phyloP scores from a whole-genome alignment of 2,329 filamentous ascomycete species.

The Fusarium sp. region DNA sequence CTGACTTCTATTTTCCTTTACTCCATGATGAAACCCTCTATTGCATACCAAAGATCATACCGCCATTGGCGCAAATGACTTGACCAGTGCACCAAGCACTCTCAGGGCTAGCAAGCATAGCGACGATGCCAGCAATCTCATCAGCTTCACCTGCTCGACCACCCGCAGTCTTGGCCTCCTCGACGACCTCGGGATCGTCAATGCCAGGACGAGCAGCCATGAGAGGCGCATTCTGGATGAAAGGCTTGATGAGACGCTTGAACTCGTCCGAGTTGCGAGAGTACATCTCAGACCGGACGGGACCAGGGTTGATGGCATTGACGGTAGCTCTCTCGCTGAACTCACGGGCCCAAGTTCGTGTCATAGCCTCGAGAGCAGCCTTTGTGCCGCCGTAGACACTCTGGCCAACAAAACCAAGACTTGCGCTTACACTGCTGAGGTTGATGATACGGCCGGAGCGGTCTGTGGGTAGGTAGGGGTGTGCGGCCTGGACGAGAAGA shows the following conservation, averaged over 20 bases:
- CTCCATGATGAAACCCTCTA: conserved; percentile 11
- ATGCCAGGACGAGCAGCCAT: conserved; percentile 39
- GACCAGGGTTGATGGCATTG: conserved; percentile 64
- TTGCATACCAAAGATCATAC: conserved; percentile 44
- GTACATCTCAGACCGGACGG: conserved; percentile 63
- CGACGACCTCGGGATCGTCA: conserved; percentile 39
- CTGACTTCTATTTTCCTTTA: conserved; percentile 5
- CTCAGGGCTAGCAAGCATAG: conserved; percentile 41
- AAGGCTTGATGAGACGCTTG: conserved; percentile 43
- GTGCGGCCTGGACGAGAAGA: conserved; percentile 76
- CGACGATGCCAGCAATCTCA: conserved; percentile 39
- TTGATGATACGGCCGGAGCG: conserved; percentile 68
- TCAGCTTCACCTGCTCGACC: conserved; percentile 42
- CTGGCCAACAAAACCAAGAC: conserved; percentile 60
- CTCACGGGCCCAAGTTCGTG: conserved; percentile 64
- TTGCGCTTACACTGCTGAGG: conserved; percentile 60
- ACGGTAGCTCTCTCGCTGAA: conserved; percentile 61
- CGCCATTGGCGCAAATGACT: conserved; percentile 44
- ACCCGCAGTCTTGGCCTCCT: conserved; percentile 42
- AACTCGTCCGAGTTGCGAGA: conserved; percentile 44
- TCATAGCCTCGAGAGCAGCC: conserved; percentile 65
- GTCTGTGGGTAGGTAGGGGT: conserved; percentile 75
- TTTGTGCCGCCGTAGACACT: conserved; percentile 65
- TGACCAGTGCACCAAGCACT: conserved; percentile 43
- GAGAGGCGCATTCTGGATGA: conserved; percentile 43